These are phyloP conservation scores for Lipomyces yamanashiensis DNA, from an alignment of 805 yeast genomes.

Conservation along the genomic window DNA sequence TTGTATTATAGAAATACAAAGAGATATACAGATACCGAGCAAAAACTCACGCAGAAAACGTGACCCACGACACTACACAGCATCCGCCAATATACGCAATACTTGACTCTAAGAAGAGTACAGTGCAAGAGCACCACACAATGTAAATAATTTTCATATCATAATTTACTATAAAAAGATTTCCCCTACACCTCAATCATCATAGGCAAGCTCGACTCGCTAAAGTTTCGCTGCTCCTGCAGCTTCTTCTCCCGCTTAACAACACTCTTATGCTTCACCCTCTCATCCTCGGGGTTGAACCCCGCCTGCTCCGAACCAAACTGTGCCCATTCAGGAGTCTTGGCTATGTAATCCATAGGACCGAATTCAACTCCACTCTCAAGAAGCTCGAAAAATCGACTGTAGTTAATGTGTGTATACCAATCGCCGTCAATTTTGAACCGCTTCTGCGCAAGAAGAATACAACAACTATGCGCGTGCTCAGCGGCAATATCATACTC, in stretches of 20 bases:
- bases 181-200: constrained; percentile 7
- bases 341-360: constrained; percentile 77
- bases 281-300: constrained; percentile 82
- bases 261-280: constrained; percentile 46
- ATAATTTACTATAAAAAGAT: background rate
- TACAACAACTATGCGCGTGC: constrained; percentile 94
- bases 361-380: constrained; percentile 68
- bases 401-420: constrained; percentile 89
- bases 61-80: too few species aligned
- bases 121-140: too few species aligned
- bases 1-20: background rate
- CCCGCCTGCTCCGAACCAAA: constrained; percentile 88
- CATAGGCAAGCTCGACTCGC: constrained; percentile 9
- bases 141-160: background rate
- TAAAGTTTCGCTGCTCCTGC: background rate
- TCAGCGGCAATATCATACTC: constrained; percentile 88
- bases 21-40: too few species aligned
- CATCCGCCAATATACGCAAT: too few species aligned
- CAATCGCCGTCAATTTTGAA: constrained; percentile 74
- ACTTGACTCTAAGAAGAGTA: too few species aligned
- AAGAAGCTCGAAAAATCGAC: constrained; percentile 71
- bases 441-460: constrained; percentile 74
- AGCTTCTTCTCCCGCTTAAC: constrained; percentile 12
- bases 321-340: constrained; percentile 89
- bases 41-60: too few species aligned